These are phyloP conservation scores for Neltuma alba DNA, from an alignment of 306 rosid genomes.

Conservation along the genomic window DNA sequence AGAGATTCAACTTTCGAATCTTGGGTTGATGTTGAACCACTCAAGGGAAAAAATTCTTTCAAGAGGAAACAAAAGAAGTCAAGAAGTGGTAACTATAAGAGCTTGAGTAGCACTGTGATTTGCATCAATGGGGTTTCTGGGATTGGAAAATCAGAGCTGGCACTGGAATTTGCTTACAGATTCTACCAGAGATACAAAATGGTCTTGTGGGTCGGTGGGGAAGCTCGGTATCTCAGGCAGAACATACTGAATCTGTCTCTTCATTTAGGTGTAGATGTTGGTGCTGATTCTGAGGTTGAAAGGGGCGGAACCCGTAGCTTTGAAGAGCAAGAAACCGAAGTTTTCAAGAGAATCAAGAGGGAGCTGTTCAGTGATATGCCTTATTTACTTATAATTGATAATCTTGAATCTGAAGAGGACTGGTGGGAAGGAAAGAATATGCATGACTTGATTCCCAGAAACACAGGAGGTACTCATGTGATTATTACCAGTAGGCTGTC, in stretches of 20 bases:
- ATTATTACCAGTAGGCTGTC: slow-evolving; percentile 70
- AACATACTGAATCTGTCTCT: slow-evolving; percentile 74
- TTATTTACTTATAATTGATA: slow-evolving; percentile 76
- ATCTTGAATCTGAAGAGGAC: slow-evolving; percentile 82
- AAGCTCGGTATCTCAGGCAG: slow-evolving; percentile 75
- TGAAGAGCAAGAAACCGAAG: slow-evolving; percentile 89
- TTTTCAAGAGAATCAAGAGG: slow-evolving; percentile 83
- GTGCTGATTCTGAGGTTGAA: slow-evolving; percentile 76
- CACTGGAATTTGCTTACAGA: slow-evolving; percentile 74
- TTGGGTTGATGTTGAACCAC: slow-evolving; percentile 77
- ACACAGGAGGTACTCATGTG: slow-evolving; percentile 80
- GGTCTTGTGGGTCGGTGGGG: slow-evolving; percentile 95
- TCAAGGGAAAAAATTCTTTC: slow-evolving; percentile 52
- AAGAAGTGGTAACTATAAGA: slow-evolving; percentile 63
- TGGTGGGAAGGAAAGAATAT: slow-evolving; percentile 90
- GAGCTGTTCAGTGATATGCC: slow-evolving; percentile 83
- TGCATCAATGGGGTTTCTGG: slow-evolving; percentile 85
- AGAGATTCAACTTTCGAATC: slow-evolving; percentile 69
- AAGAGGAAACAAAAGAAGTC: slow-evolving; percentile 72
- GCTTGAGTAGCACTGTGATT: slow-evolving; percentile 61
- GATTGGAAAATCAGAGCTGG: slow-evolving; percentile 84
- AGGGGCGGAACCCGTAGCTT: slow-evolving; percentile 79
- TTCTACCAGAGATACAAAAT: slow-evolving; percentile 74
- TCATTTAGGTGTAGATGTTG: slow-evolving; percentile 72
- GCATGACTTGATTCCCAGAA: slow-evolving; percentile 77